Percentiles rank a stretch among this genome's conserved stretches.
Conservation (phyloP, 2,329 filamentous ascomycete species). For the Cryphonectria japonica region DNA sequence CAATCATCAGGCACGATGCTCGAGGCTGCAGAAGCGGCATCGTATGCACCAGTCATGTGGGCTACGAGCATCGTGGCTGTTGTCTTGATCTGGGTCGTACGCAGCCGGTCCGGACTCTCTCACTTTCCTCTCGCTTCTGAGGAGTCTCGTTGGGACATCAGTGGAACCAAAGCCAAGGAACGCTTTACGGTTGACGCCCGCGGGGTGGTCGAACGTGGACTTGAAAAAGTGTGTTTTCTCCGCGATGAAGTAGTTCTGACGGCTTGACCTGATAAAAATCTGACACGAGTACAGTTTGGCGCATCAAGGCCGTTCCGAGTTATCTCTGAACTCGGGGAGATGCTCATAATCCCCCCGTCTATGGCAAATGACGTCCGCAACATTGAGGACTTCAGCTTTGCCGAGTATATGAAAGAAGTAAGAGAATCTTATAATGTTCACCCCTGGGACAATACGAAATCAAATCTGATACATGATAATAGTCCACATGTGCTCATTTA, state of each 20-base stretch:
- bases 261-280: not conserved
- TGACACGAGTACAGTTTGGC: not conserved
- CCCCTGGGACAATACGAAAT: not conserved
- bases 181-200: not conserved
- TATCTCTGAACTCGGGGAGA: not conserved
- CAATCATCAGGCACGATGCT: not conserved
- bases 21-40: not conserved
- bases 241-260: not conserved
- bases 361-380: not conserved
- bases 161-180: not conserved
- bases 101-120: not conserved
- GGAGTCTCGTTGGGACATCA: not conserved
- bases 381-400: not conserved
- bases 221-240: not conserved
- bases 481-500: not conserved
- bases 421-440: not conserved
- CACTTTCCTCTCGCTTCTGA: not conserved
- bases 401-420: not conserved
- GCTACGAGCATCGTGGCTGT: not conserved
- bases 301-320: not conserved
- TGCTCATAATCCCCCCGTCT: not conserved
- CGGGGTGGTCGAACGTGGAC: not conserved
- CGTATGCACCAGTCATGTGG: not conserved
- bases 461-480: not conserved
- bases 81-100: not conserved